Conservation (phyloP, 192 early-diverging fungal species). For the Umbelopsis sp. region DNA sequence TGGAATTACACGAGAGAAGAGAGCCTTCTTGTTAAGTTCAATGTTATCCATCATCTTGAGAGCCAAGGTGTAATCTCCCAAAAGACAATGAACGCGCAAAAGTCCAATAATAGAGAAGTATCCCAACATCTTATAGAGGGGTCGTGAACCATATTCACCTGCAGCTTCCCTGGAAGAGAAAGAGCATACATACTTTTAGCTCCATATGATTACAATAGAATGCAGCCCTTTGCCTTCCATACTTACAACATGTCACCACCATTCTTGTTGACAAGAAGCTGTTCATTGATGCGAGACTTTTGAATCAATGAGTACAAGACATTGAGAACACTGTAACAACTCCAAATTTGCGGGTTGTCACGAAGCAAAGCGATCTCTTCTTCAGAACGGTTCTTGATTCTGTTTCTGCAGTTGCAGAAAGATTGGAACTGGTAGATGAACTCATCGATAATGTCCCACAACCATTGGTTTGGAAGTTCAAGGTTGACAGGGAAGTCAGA, state of each 20-base stretch:
- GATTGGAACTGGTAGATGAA: slow-evolving; percentile 99
- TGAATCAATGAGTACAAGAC: slow-evolving; percentile 95
- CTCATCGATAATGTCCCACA: slow-evolving; percentile 99
- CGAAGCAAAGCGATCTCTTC: slow-evolving; percentile 82
- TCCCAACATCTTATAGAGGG: slow-evolving; percentile 96
- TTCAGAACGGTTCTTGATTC: slow-evolving; percentile 75
- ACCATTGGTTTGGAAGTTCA: slow-evolving; percentile 97
- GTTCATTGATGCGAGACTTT: slow-evolving; percentile 93
- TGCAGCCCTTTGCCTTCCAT: no score
- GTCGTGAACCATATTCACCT: slow-evolving; percentile 84
- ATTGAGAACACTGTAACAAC: slow-evolving; percentile 94
- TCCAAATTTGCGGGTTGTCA: slow-evolving; percentile 91
- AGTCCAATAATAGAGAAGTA: slow-evolving; percentile 95
- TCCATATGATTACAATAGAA: background rate
- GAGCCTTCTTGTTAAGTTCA: slow-evolving; percentile 89
- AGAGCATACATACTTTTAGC: background rate
- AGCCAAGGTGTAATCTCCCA: slow-evolving; percentile 95
- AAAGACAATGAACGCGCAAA: slow-evolving; percentile 91
- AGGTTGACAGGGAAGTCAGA: slow-evolving; percentile 83
- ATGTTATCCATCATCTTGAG: slow-evolving; percentile 97
- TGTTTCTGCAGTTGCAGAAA: slow-evolving; percentile 93
- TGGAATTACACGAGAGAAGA: slow-evolving; percentile 94
- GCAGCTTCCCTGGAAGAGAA: slow-evolving; percentile 64
- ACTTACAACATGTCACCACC: slow-evolving; percentile 80
- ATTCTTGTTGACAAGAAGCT: slow-evolving; percentile 85